phyloP scores from a whole-genome alignment of 2,329 filamentous ascomycete genomes.

The Colletotrichum sojae region DNA sequence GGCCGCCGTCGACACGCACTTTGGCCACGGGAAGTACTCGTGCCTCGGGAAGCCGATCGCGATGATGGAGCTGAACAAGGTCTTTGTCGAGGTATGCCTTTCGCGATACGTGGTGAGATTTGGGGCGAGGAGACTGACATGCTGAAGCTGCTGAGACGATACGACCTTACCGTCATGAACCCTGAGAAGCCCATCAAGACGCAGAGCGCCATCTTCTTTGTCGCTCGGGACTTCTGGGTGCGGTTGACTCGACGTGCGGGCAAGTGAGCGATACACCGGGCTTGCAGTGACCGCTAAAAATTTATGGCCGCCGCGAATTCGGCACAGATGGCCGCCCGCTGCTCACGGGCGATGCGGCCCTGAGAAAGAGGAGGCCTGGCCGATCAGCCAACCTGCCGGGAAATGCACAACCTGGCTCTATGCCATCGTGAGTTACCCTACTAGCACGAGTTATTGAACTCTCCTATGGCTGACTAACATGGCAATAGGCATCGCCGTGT shows the following conservation, averaged over 20 bases:
- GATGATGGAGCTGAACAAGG: constrained; percentile 64
- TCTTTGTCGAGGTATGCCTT: constrained; percentile 58
- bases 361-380: too few species aligned
- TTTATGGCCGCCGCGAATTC: neutral
- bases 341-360: too few species aligned
- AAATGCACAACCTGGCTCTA: neutral
- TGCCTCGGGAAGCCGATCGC: constrained; percentile 65
- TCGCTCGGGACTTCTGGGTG: constrained; percentile 54
- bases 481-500: too few species aligned
- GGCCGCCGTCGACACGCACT: constrained; percentile 57
- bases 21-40: constrained; percentile 60
- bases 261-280: neutral
- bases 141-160: constrained; percentile 50
- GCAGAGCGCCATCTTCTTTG: constrained; percentile 50
- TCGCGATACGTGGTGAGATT: neutral
- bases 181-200: constrained; percentile 51
- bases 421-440: neutral
- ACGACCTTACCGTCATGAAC: constrained; percentile 52
- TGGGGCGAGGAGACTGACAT: neutral
- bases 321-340: neutral
- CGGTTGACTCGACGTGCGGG: constrained; percentile 43
- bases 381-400: too few species aligned
- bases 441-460: too few species aligned
- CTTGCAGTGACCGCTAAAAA: neutral
- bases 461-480: too few species aligned